A percentile compares a stretch with the other conserved stretches of the same genome.
Evolutionary conservation across 148 eudicot species (phyloP).

Genomic region (Amaranthus hypochondriacus): DNA sequence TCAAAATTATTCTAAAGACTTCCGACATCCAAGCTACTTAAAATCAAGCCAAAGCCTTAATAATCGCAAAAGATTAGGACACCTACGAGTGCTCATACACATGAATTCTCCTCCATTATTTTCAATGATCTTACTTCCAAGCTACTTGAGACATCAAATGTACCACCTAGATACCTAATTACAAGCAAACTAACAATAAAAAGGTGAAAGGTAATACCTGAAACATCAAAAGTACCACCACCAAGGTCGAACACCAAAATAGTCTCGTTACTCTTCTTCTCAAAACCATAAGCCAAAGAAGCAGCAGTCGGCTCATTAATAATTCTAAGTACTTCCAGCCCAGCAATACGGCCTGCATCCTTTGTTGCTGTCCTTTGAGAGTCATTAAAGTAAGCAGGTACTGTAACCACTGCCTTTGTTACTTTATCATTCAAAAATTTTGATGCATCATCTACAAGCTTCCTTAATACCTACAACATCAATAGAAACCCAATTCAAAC

Average conservation of each 20-base stretch:
- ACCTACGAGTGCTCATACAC: too few species aligned
- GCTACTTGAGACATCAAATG: not conserved
- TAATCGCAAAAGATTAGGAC: too few species aligned
- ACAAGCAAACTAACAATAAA: not conserved
- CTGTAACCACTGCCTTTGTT: constrained; percentile 89
- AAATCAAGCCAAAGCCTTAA: too few species aligned
- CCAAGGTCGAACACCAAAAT: constrained; percentile 97
- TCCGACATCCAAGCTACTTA: too few species aligned
- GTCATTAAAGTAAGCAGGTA: constrained; percentile 96
- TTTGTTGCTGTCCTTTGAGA: constrained; percentile 97
- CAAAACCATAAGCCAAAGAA: constrained; percentile 96
- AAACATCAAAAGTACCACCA: constrained; percentile 99
- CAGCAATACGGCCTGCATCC: constrained; percentile 98
- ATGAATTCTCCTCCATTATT: too few species aligned
- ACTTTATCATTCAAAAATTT: constrained; percentile 89
- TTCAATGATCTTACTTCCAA: not conserved
- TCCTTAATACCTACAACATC: constrained; percentile 67
- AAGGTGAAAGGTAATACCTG: constrained; percentile 47
- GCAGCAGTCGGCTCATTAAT: constrained; percentile 99
- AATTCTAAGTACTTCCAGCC: constrained; percentile 85
- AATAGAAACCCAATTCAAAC: not conserved
- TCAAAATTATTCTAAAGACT: too few species aligned
- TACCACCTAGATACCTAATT: not conserved
- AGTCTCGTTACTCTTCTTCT: constrained; percentile 91
- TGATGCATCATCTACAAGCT: constrained; percentile 96